Evolutionary conservation across 2,329 filamentous ascomycete species (phyloP).

Genomic region (Fusarium tuaranense): DNA sequence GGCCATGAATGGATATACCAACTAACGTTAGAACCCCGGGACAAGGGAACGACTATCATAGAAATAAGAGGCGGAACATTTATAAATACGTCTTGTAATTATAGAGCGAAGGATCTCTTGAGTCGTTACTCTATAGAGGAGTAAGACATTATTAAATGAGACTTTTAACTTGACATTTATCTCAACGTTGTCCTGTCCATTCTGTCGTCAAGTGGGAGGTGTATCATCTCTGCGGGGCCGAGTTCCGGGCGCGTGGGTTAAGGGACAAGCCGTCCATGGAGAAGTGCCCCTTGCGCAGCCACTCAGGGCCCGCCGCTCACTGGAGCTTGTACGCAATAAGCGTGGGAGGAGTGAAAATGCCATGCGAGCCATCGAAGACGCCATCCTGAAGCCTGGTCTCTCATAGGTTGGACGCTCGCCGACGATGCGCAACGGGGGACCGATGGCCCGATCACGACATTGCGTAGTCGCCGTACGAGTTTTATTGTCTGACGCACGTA

Average conservation of each 20-base stretch:
- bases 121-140: background rate
- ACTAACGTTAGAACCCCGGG: slow-evolving; percentile 10
- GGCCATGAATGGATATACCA: slow-evolving; percentile 6
- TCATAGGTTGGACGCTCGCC: slow-evolving; percentile 26
- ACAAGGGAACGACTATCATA: background rate
- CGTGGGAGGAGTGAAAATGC: slow-evolving; percentile 9
- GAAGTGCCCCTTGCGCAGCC: slow-evolving; percentile 9
- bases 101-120: slow-evolving; percentile 12
- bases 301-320: slow-evolving; percentile 11
- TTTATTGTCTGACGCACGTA: background rate
- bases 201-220: background rate
- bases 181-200: background rate
- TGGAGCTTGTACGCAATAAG: slow-evolving; percentile 23
- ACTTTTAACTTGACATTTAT: background rate
- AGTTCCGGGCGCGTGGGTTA: slow-evolving; percentile 39
- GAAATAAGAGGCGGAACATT: slow-evolving; percentile 3
- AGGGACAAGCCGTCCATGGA: background rate
- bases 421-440: slow-evolving; percentile 12
- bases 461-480: background rate
- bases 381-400: slow-evolving; percentile 21
- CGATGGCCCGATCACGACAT: slow-evolving; percentile 41
- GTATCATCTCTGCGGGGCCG: slow-evolving; percentile 25
- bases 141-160: background rate
- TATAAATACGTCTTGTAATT: slow-evolving; percentile 19
- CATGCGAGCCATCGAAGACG: slow-evolving; percentile 39